These are phyloP conservation scores for Fusarium tanahbumbuense DNA, from an alignment of 2,329 filamentous ascomycete genomes.

Conservation along the genomic window DNA sequence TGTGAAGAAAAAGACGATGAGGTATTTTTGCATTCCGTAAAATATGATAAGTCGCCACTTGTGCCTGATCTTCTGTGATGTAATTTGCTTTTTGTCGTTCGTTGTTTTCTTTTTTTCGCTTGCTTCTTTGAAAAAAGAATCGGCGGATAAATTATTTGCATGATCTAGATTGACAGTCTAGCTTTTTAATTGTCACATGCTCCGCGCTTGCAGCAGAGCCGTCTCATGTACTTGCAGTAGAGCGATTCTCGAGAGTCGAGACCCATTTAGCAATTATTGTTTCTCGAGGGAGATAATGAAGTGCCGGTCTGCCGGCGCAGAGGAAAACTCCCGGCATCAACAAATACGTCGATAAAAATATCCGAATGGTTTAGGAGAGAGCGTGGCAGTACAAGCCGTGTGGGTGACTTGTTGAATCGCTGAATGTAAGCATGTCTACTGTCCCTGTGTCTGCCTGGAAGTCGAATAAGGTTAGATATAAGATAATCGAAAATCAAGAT, in stretches of 20 bases:
- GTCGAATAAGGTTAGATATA: neutral
- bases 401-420: accelerated
- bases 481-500: neutral
- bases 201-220: neutral
- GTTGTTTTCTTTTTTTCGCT: neutral
- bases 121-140: neutral
- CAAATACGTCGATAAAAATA: no score
- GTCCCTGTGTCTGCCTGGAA: neutral
- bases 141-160: neutral
- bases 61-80: neutral
- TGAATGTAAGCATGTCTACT: no score
- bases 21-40: neutral
- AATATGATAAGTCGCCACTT: neutral
- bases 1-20: neutral
- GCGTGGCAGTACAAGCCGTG: accelerated
- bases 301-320: accelerated
- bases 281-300: no score
- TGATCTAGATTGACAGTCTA: neutral
- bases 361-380: no score
- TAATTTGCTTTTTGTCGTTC: neutral
- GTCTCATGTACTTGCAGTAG: neutral
- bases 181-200: neutral
- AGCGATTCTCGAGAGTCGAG: accelerated
- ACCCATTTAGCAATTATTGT: no score
- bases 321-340: neutral